Evolutionary conservation across 768 basidiomycete species (phyloP), one percentile per base, ranked within the genome.

Genomic region (Leccinum arenicola): DNA sequence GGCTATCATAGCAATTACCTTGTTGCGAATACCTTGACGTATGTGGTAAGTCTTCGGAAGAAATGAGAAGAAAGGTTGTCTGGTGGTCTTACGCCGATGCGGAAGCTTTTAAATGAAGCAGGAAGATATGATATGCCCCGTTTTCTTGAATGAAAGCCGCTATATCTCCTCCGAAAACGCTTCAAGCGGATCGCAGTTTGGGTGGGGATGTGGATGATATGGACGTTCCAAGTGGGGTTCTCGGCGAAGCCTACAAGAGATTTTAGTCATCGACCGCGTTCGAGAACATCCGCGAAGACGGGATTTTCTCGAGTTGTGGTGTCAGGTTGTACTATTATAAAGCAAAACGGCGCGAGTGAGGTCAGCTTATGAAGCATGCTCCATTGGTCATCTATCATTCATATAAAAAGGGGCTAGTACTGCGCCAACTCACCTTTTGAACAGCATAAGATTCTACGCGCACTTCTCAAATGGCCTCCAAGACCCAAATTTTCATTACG

Each of bases 281-380:
- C 35, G 35, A 36, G 12, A 14, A 14, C 35, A 36, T 36, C 35
- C 35, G 35, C 35, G 35, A 63, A 68, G 63, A 2, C 78, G 79
- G 0, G 11, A 12, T 12, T 31, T 11, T 31, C 31, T 31, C 31
- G 40, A 31, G 10, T 31, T 31, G 10, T 31, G 31, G 40, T 27
- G 27, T 27, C 27, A 8, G 21, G 19, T 19, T 12, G 21, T 47
- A 17, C 25, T 21, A 10, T 10, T 31, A 31, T 31, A 31, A 31
- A 31, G 31, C 31, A 31, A 31, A 31, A 10, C 10, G 31, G 31
- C 1, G 31, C 10, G 31, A 31, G 31, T 10, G 29, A 27, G 27
- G 27, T 27, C 27, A 64, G 52, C 62, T 9, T 31, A 31, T 31
- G 31, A 31, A 31, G 31, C 31, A 31, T 31, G 31, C 29, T 59